Base-by-base conservation (phyloP, 2,329 filamentous ascomycete genomes). In the Botryosphaeria dothidea region DNA sequence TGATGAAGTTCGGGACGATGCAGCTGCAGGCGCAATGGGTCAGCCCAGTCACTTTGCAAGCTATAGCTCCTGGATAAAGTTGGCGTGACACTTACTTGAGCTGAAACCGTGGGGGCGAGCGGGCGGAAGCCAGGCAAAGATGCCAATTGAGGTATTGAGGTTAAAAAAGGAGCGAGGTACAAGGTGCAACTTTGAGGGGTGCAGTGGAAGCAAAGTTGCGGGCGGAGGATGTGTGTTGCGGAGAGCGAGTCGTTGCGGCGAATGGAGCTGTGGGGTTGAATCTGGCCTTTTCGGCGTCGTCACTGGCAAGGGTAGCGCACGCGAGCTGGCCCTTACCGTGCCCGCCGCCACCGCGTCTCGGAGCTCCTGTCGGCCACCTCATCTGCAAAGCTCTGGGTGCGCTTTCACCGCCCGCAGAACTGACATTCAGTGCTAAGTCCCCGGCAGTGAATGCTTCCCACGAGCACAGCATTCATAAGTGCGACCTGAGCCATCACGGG, bases 51-150 rank as follows among this genome's bases (percentile, higher is more conserved):
- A 51, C 46, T 51, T 36, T 13, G 36, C 38, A 23, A 60, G 56
- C 56, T 60, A 60, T 60, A 63, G 61, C 46, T 63, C 61, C 61
- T 21, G 36, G 34, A 46, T 19, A 60, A 36, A 48, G 45, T 51
- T 63, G 61, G 45, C 48, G 56, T 65, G 63, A 61, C 43, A 65
- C 63, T 65, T 36, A 65, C 63, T 51, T 46, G 63, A 65, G 56
- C 62, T 60, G 46, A n/a, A 46, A 43, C 49, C 49, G 60, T 52
- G 15, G 19, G 45, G n/a, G 27, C 25, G 56, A 46, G 56, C 34
- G 56, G 27, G n/a, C n/a, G 8, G 34, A 19, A 31, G 17, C 25
- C 25, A 23, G 38, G 27, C 46, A 25, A n/a, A 7, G 23, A 25
- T 54, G 61, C 56, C 38, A 54, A 56, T 34, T 38, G 41, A 4